Base-by-base conservation (phyloP, 345 rosid species). In the Ricinus communis region DNA sequence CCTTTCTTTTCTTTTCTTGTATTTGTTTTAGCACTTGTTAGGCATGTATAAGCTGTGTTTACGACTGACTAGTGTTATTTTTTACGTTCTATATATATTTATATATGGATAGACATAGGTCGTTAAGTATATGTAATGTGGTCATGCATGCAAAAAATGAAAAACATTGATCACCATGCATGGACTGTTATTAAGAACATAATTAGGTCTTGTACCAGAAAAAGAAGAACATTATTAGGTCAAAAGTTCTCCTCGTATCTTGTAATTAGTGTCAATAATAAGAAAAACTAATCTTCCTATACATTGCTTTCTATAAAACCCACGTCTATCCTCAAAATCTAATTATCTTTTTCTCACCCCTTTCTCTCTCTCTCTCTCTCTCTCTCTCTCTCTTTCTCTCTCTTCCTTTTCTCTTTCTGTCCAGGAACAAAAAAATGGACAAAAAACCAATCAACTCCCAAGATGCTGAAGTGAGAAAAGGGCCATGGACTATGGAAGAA, bases 401-500 rank as follows among this genome's bases (percentile, higher is more conserved):
- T 28, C 36, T 47, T 28, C 47, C 54, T 62, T 33, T 59, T 25
- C 46, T 38, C 16, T 69, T 60, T 25, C 41, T 49, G 24, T 28
- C 77, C 54, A 71, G 52, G 71, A 58, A 36, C 33, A 45, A 72
- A 70, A 80, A 80, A 36, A 88, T 87, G 86, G 94, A 90, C 61
- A 86, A 87, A 81, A 76, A 78, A 63, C 84, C 80, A 60, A 76
- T 74, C 85, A 82, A 71, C 62, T 81, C 93, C 30, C 81, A 81
- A 77, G 98, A 91, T n/a, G 86, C 70, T 46, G 99, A 90, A 64
- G 96, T 92, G 78, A 90, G 97, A 62, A 95, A 95, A 82, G 99
- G 99, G 62, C 97, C 97, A 70, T 95, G 99, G 99, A 90, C 99
- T 41, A 77, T 90, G 88, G 99, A 95, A 80, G 99, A 92, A 79